A percentile compares a stretch with the other conserved stretches of the same genome.
phyloP scores from a whole-genome alignment of 2,329 filamentous ascomycete genomes.

The Aspergillus bombycis region DNA sequence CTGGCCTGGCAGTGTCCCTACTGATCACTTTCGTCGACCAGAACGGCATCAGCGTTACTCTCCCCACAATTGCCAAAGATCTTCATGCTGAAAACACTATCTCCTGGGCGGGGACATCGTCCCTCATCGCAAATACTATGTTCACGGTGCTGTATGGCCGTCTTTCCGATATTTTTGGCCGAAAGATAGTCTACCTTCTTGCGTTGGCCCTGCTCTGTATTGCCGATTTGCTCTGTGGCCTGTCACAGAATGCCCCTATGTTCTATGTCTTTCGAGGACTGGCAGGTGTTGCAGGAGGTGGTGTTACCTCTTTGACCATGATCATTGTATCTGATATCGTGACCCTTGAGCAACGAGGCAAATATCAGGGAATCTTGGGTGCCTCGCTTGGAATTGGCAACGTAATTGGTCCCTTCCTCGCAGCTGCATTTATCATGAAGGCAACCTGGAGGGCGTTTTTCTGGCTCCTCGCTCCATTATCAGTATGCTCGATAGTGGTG shows the following conservation, averaged over 20 bases:
- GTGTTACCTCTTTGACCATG: conserved; percentile 62
- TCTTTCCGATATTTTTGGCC: conserved; percentile 63
- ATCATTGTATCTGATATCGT: conserved; percentile 66
- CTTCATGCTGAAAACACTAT: conserved; percentile 52
- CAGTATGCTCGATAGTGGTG: conserved; percentile 50
- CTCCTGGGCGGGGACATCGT: conserved; percentile 74
- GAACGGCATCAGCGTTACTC: conserved; percentile 57
- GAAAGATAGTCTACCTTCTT: conserved; percentile 61
- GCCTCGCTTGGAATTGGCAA: conserved; percentile 51
- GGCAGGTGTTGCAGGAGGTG: conserved; percentile 65
- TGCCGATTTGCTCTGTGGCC: conserved; percentile 62
- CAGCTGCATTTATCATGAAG: conserved; percentile 48
- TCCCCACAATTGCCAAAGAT: conserved; percentile 57
- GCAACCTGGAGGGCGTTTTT: conserved; percentile 52
- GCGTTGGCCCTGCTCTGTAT: conserved; percentile 58
- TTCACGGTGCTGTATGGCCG: conserved; percentile 68
- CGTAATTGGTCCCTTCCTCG: conserved; percentile 52
- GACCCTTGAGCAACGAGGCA: conserved; percentile 61
- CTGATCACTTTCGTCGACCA: conserved; percentile 62
- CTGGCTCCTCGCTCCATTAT: conserved; percentile 57
- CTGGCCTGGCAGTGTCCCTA: conserved; percentile 55
- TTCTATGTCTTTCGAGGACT: conserved; percentile 65
- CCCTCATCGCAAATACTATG: conserved; percentile 66
- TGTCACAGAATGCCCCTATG: conserved; percentile 59
- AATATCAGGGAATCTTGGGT: conserved; percentile 54